Conservation (phyloP, 2,329 filamentous ascomycete species). For the Arthrobotrys sphaeroides region DNA sequence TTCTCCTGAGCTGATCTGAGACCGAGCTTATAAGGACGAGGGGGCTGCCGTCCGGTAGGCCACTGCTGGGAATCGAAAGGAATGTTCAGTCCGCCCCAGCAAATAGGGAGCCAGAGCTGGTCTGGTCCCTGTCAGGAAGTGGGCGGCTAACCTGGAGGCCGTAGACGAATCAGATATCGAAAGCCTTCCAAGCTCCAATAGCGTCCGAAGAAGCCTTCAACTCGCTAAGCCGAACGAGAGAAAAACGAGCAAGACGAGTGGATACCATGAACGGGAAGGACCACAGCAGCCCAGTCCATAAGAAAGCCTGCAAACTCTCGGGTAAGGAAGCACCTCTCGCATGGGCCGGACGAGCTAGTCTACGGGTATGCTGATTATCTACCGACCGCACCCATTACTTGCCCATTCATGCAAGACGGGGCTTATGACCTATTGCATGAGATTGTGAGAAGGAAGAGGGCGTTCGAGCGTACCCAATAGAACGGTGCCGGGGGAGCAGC, state of each 20-base stretch:
- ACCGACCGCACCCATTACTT: constrained; percentile 37
- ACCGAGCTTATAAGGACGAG: constrained; percentile 33
- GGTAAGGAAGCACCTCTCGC: constrained; percentile 48
- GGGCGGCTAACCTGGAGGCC: constrained; percentile 44
- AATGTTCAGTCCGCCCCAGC: constrained; percentile 35
- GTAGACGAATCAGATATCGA: constrained; percentile 50
- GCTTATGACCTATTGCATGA: constrained; percentile 54
- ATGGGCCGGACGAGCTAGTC: constrained; percentile 32
- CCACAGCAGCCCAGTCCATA: constrained; percentile 39
- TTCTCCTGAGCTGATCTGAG: constrained; percentile 53
- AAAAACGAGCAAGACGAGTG: constrained; percentile 47
- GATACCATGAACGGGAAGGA: constrained; percentile 50
- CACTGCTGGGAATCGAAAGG: constrained; percentile 26
- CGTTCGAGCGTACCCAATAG: constrained; percentile 22
- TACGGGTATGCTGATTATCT: constrained; percentile 54
- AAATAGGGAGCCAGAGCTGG: constrained; percentile 43
- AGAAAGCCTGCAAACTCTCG: constrained; percentile 44
- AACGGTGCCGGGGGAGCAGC: constrained; percentile 15
- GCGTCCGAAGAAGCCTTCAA: constrained; percentile 42
- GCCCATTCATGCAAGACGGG: constrained; percentile 41
- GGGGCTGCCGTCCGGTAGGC: constrained; percentile 37
- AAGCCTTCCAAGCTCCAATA: constrained; percentile 47
- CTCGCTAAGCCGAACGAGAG: constrained; percentile 53
- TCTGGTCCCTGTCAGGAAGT: constrained; percentile 39
- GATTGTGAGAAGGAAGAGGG: constrained; percentile 23